Evolutionary conservation across 2,329 filamentous ascomycete genomes (phyloP).

Genomic region (Fusarium siculi): DNA sequence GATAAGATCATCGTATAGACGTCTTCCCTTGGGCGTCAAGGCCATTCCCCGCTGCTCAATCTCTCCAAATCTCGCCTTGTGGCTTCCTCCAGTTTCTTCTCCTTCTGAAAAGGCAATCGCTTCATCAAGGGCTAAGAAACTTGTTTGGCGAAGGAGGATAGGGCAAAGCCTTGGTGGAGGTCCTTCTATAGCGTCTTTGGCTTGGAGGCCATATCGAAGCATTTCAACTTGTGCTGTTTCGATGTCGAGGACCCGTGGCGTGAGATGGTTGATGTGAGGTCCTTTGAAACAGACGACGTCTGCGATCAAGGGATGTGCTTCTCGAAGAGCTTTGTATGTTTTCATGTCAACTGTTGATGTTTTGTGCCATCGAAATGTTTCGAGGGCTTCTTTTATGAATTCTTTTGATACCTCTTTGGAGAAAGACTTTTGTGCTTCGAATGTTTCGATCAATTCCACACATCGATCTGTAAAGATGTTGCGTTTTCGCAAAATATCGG

Average conservation of each 20-base stretch:
- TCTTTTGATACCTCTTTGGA: conserved; percentile 45
- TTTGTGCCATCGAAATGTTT: conserved; percentile 60
- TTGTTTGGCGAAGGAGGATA: conserved; percentile 64
- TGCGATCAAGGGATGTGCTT: conserved; percentile 59
- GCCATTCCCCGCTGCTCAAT: conserved; percentile 64
- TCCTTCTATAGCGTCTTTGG: conserved; percentile 63
- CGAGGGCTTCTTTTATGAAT: conserved; percentile 56
- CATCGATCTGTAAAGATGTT: conserved; percentile 56
- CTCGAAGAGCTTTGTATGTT: conserved; percentile 55
- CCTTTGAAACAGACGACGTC: conserved; percentile 57
- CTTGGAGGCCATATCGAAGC: conserved; percentile 52
- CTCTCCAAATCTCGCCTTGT: conserved; percentile 63
- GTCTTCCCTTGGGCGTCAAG: conserved; percentile 57
- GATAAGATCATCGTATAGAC: conserved; percentile 59
- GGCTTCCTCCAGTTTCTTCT: conserved; percentile 47
- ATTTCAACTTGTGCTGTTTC: conserved; percentile 56
- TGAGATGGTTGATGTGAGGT: conserved; percentile 65
- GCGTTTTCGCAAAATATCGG: conserved; percentile 49
- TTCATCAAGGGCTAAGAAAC: conserved; percentile 63
- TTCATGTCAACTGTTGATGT: conserved; percentile 52
- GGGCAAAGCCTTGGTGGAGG: conserved; percentile 57
- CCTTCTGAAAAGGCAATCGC: conserved; percentile 52
- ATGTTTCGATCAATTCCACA: conserved; percentile 49
- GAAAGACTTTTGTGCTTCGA: conserved; percentile 47
- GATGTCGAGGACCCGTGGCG: conserved; percentile 62